Conservation (phyloP, 257 asterid genomes). For the Striga asiatica region DNA sequence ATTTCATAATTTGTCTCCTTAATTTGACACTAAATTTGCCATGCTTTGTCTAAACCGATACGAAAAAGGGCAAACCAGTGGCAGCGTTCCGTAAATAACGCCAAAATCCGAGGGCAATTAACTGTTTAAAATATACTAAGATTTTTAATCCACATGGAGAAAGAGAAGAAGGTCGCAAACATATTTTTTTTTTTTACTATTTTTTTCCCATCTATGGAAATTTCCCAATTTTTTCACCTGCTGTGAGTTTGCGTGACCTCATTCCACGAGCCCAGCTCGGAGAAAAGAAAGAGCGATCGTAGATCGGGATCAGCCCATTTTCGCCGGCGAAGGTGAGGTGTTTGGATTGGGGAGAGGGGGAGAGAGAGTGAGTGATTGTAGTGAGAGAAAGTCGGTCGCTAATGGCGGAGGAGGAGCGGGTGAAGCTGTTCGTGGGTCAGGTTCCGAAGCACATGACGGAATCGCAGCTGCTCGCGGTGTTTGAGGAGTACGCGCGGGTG, state of each 20-base stretch:
- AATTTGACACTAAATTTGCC: too few relatives aligned
- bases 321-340: too few relatives aligned
- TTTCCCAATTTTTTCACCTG: slow-evolving; percentile 15
- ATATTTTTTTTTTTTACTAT: too few relatives aligned
- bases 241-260: too few relatives aligned
- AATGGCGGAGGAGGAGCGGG: slow-evolving; percentile 94
- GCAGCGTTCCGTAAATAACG: slow-evolving; percentile 27
- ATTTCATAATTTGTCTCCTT: too few relatives aligned
- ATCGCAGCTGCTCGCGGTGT: slow-evolving; percentile 56
- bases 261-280: too few relatives aligned
- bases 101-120: slow-evolving; percentile 13
- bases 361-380: background rate
- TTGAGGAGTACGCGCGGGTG: slow-evolving; percentile 54
- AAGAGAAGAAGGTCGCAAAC: slow-evolving; percentile 40
- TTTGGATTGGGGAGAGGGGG: too few relatives aligned
- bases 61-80: slow-evolving; percentile 23
- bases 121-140: slow-evolving; percentile 14
- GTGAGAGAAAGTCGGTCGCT: slow-evolving; percentile 15
- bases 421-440: slow-evolving; percentile 96
- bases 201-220: slow-evolving; percentile 31
- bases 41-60: slow-evolving; percentile 23
- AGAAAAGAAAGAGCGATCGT: too few relatives aligned
- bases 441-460: slow-evolving; percentile 91
- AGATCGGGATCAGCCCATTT: too few relatives aligned
- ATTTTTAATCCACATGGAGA: slow-evolving; percentile 14